phyloP scores from a whole-genome alignment of 306 rosid species.

The Quercus ilex region DNA sequence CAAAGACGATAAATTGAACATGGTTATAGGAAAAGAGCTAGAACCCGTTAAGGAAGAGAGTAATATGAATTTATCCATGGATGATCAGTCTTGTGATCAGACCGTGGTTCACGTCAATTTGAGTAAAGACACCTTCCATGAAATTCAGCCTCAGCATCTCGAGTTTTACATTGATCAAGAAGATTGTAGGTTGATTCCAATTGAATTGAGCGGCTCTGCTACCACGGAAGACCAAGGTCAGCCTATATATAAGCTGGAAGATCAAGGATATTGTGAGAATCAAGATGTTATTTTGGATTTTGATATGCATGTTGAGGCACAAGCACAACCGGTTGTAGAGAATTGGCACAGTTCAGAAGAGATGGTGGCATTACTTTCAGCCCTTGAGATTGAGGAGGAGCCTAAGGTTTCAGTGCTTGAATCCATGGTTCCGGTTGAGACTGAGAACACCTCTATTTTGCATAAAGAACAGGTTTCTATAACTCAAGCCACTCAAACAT shows the following conservation, averaged over 20 bases:
- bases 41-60: constrained; percentile 30
- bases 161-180: constrained; percentile 81
- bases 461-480: constrained; percentile 20
- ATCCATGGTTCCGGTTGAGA: constrained; percentile 22
- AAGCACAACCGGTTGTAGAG: constrained; percentile 48
- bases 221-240: constrained; percentile 24
- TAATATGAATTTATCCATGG: constrained; percentile 13
- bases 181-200: constrained; percentile 76
- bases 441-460: constrained; percentile 17
- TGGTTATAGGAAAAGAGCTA: constrained; percentile 28
- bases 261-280: constrained; percentile 29
- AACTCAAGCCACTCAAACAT: constrained; percentile 33
- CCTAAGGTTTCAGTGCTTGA: constrained; percentile 20
- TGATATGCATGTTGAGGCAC: constrained; percentile 40
- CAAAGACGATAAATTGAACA: constrained; percentile 34
- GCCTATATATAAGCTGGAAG: constrained; percentile 31
- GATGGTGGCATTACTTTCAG: constrained; percentile 27
- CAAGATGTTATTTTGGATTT: constrained; percentile 85
- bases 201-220: constrained; percentile 54
- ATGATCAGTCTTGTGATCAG: constrained; percentile 33
- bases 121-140: constrained; percentile 24
- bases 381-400: constrained; percentile 20
- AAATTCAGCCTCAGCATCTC: constrained; percentile 51
- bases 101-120: constrained; percentile 22
- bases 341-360: constrained; percentile 67